Evolutionary conservation across 768 basidiomycete genomes (phyloP), one percentile per base, ranked within the genome.

Genomic region (Trametopsis cervina): DNA sequence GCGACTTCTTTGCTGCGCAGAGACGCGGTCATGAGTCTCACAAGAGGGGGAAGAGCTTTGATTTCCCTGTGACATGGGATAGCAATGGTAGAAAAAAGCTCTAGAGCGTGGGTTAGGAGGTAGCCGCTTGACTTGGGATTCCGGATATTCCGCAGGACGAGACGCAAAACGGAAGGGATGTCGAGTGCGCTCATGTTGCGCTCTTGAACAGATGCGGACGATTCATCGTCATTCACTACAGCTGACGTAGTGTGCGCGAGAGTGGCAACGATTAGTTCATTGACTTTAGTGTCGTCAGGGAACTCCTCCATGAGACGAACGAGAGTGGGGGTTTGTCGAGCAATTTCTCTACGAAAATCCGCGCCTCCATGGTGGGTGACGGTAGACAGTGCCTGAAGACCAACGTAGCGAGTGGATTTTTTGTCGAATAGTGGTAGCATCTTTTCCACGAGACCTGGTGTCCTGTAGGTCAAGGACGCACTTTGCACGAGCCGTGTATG

Each of bases 301-400:
- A 71, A 58, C 25, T 76, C 69, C 37, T 75, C 62, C 29, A 83
- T 62, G 7, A 81, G 59, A 23, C 65, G 69, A 13, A 76, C 53
- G 9, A 84, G 63, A 12, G 56, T 57, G 9, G 67, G 59, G 4
- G 73, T 64, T 26, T 71, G 63, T 42, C 67, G 69, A 0, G 80
- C 77, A 44, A 85, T 76, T 47, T 74, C 74, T 39, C 64, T 58
- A 29, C 76, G 75, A 22, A 75, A 69, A 15, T 70, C 64, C 2
- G 57, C 50, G 4, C 80, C 80, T 3, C 80, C 80, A 40, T 83
- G 80, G 50, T 80, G 81, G 0, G 82, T 83, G 10, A 83, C 70
- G 20, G 74, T 78, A 0, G 71, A 71, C 18, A 85, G 62, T 0
- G 78, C 72, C 23, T 74, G 74, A 9, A 85, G 65, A 6, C 77